These are phyloP conservation scores for Vaccinium vitisidaea DNA, from an alignment of 148 eudicot genomes.

Conservation along the genomic window DNA sequence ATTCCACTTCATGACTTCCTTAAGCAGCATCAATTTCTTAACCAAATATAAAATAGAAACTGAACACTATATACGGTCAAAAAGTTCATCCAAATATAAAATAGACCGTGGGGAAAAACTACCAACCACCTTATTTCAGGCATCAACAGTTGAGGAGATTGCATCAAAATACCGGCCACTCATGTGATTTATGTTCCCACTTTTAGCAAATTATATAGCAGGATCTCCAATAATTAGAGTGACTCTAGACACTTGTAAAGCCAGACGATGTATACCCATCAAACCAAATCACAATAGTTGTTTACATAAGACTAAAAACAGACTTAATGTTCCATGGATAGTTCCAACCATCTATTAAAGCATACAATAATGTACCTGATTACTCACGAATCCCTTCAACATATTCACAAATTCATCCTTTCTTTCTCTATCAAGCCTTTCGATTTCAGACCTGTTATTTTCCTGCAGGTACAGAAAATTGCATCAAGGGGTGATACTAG, in stretches of 20 bases:
- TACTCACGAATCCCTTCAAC: conserved; percentile 88
- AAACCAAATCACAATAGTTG: background rate
- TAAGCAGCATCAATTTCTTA: background rate
- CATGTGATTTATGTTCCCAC: background rate
- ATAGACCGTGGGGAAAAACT: background rate
- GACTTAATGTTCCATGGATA: background rate
- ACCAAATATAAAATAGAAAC: conserved; percentile 4
- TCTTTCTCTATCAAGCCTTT: conserved; percentile 76
- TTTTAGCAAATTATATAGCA: background rate
- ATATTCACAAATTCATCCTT: conserved; percentile 62
- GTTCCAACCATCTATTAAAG: background rate
- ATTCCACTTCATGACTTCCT: background rate
- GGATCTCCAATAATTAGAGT: background rate
- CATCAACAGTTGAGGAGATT: background rate
- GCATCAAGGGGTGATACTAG: conserved; percentile 3
- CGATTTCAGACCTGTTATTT: conserved; percentile 73
- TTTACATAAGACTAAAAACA: background rate
- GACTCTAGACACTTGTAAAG: background rate
- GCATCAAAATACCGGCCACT: background rate
- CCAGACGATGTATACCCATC: background rate
- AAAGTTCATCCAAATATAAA: background rate
- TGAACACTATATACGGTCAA: background rate
- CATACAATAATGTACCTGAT: conserved; percentile 60
- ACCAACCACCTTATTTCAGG: background rate
- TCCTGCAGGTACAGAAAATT: conserved; percentile 56